Percentiles rank a stretch among this genome's conserved stretches.
Evolutionary conservation across 1,284 basidiomycete species (phyloP).

Genomic region (Thecaphora frezii): DNA sequence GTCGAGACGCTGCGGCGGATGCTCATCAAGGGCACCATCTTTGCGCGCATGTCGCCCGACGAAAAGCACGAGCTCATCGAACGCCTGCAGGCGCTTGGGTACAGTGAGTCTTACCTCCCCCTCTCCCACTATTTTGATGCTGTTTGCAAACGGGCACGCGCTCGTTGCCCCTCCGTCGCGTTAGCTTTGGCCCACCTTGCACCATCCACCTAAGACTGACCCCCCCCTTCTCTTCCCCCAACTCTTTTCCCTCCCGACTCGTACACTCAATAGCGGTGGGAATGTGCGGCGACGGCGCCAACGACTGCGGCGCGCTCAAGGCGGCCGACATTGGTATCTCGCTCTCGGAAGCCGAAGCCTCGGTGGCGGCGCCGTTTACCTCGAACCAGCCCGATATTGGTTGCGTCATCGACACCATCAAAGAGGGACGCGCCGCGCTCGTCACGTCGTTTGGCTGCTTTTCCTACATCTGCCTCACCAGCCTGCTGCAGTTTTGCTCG

Average conservation of each 20-base stretch:
- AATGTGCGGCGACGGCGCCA: conserved; percentile 98
- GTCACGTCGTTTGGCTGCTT: conserved; percentile 99
- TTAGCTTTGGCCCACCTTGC: too few species aligned
- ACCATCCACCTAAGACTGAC: too few species aligned
- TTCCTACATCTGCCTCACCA: conserved; percentile 76
- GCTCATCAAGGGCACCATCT: conserved; percentile 97
- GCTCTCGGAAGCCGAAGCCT: conserved; percentile 94
- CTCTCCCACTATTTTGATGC: too few species aligned
- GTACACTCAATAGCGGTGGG: conserved; percentile 66
- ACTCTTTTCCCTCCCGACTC: too few species aligned
- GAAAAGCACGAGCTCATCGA: conserved; percentile 99
- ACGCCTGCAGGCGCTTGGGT: conserved; percentile 85
- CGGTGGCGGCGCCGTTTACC: conserved; percentile 98
- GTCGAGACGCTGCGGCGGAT: conserved; percentile 69
- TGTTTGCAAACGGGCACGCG: background rate
- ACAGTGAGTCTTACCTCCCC: conserved; percentile 62
- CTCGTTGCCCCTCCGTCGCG: too few species aligned
- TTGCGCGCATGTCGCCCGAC: conserved; percentile 98
- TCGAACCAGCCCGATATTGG: conserved; percentile 90
- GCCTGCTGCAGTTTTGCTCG: conserved; percentile 65
- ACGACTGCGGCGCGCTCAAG: conserved; percentile 97
- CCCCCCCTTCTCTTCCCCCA: too few species aligned
- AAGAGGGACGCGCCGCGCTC: conserved; percentile 81
- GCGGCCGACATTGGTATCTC: conserved; percentile 97
- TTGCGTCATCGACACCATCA: conserved; percentile 94